Conservation (phyloP, 2,329 filamentous ascomycete species). For the Colletotrichum sp. region DNA sequence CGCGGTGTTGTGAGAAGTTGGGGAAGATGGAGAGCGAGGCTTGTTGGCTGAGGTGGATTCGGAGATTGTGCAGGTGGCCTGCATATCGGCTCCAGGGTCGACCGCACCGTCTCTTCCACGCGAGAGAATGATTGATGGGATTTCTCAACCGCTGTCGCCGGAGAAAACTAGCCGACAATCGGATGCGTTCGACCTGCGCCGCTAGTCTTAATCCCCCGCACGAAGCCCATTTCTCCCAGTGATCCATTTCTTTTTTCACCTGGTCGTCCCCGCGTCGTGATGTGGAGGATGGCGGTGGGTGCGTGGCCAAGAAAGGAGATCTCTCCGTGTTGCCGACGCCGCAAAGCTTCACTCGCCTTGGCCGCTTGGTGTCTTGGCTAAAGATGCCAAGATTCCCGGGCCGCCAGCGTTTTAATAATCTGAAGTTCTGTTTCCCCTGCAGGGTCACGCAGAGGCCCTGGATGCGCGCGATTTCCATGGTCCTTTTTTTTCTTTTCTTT, state of each 20-base stretch:
- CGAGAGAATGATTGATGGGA: slow-evolving; percentile 13
- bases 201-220: slow-evolving; percentile 6
- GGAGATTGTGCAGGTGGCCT: slow-evolving; percentile 15
- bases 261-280: neutral
- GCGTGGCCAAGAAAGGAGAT: slow-evolving; percentile 6
- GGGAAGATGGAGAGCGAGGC: neutral
- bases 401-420: neutral
- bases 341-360: slow-evolving; percentile 11
- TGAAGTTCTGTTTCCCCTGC: neutral
- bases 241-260: slow-evolving; percentile 2
- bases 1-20: neutral
- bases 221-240: slow-evolving; percentile 2
- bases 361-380: neutral
- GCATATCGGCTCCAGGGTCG: slow-evolving; percentile 2
- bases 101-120: neutral
- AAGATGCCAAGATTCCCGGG: neutral
- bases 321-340: neutral
- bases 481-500: neutral
- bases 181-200: neutral
- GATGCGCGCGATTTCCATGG: neutral
- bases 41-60: slow-evolving; percentile 3
- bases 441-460: neutral
- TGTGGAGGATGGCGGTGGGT: neutral
- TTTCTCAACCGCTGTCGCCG: slow-evolving; percentile 1
- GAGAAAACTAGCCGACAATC: slow-evolving; percentile 7